Evolutionary conservation across 129 eudicot genomes (phyloP), one percentile per base, ranked within the genome.

Genomic region (Artemisia annua): DNA sequence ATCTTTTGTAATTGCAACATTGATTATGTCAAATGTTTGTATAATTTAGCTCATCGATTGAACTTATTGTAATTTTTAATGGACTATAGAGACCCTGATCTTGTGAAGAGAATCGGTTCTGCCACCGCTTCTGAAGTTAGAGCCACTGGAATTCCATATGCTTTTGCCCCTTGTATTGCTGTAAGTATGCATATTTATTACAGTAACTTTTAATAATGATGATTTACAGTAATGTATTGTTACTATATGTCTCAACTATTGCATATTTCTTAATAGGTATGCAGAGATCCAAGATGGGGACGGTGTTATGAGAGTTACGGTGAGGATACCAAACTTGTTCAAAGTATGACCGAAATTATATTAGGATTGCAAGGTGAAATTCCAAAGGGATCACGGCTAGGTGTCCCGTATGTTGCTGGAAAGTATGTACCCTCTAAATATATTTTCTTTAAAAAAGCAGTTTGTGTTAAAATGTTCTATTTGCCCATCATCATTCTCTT

Each of bases 251-350:
- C 62, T 57, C 48, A 69, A 50, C 48, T 52, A 17, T 24, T 56
- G 56, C 15, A 13, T n/a, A 70, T 49, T 28, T 72, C 28, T 66
- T 66, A 60, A 51, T 73, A 91, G 97, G 97, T 91, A 49, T 91
- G 97, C 66, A 78, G 96, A 81, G 96, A 91, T 75, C 97, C 97
- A 12, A 81, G 97, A 71, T 91, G 97, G 97, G 97, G 97, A 59
- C 79, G 97, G 58, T 91, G 97, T 75, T 91, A 91, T 64, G 97
- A 89, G 79, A 89, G 96, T 86, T 89, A 86, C 66, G 87, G 96
- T 58, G 96, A 89, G 81, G 93, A 87, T 79, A 85, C 86, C 56
- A 81, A 80, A 83, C 79, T 87, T 81, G 96, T 90, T 52, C 85
- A 81, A 79, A 83, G 79, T 70, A 90, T 90, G 96, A 87, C 96